Evolutionary conservation across 2,329 filamentous ascomycete genomes (phyloP).

Genomic region (Colletotrichum limetticola): DNA sequence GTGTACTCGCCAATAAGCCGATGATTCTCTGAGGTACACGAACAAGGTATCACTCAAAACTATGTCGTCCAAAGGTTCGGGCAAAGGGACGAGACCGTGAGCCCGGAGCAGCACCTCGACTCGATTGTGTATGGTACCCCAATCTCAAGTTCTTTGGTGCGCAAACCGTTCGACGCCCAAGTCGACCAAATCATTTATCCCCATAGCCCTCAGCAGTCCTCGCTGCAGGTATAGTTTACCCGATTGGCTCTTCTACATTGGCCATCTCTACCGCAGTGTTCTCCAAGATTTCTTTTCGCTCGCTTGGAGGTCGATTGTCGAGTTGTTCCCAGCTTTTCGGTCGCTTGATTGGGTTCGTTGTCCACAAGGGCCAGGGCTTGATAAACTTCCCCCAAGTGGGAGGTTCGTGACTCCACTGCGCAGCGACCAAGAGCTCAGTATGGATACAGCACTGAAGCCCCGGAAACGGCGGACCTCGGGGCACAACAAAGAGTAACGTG

Average conservation of each 20-base stretch:
- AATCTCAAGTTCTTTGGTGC: too few relatives aligned
- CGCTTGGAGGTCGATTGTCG: not conserved
- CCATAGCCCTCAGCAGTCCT: not conserved
- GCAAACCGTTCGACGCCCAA: too few relatives aligned
- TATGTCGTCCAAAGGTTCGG: not conserved
- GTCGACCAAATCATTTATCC: not conserved
- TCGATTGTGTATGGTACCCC: not conserved
- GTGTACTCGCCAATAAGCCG: not conserved
- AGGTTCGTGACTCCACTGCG: not conserved
- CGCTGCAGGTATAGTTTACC: not conserved
- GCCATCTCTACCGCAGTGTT: not conserved
- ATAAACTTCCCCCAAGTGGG: slow-evolving; percentile 25
- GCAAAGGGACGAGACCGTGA: not conserved
- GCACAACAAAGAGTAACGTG: not conserved
- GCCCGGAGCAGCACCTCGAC: not conserved
- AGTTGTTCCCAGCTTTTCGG: slow-evolving; percentile 5
- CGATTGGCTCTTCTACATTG: not conserved
- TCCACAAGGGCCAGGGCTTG: slow-evolving; percentile 13
- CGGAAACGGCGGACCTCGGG: not conserved
- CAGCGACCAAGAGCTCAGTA: not conserved
- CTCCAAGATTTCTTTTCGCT: not conserved
- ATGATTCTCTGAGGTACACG: not conserved
- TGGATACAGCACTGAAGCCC: not conserved
- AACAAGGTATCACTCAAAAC: not conserved
- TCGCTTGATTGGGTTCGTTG: slow-evolving; percentile 9